Base-by-base conservation (phyloP, 2,329 filamentous ascomycete genomes). In the Ascochyta fabae region DNA sequence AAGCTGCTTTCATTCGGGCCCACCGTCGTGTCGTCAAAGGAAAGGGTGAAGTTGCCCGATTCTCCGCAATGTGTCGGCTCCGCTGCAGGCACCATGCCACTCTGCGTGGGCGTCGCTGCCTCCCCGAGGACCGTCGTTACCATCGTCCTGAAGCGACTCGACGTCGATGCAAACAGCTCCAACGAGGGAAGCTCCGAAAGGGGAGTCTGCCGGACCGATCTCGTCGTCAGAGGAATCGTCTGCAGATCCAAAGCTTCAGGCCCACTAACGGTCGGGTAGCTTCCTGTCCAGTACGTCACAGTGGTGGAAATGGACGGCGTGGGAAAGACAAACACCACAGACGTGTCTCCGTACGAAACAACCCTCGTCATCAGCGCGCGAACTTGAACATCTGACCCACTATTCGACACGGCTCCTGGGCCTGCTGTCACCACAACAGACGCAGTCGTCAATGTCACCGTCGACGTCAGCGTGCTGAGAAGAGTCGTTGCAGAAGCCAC, bases 21-120 rank as follows among this genome's bases (percentile, higher is more conserved):
- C 19, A 68, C 66, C 7, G 61, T 59, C 5, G 56, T 66, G 53
- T 64, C 65, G 35, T 68, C 72, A n/a, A 74, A 72, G 0, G 38
- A 63, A 23, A 72, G 59, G 6, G 74, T 77, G 53, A 81, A 81
- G 51, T 78, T 74, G 34, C 79, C 79, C 48, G 72, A 73, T 60
- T 81, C 78, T 16, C 79, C 79, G 47, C 79, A 81, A 6, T 48
- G 40, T 1, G 57, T 62, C 3, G 68, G 63, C n/a, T 58, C 62
- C 15, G 65, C 56, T 22, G 42, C 33, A 10, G 49, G 49, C 13
- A 40, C 43, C 6, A 46, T 29, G 3, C 35, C 40, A 0, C 22
- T 52, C 16, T 54, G 38, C 22, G 33, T 41, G 0, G 36, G 27
- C n/a, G 40, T 59, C 2, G 43, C 57, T n/a, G 48, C 49, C 2